Percentiles rank a stretch among this genome's conserved stretches.
These are phyloP conservation scores for Sarocladium oryzae DNA, from an alignment of 2,329 filamentous ascomycete species.

Conservation along the genomic window DNA sequence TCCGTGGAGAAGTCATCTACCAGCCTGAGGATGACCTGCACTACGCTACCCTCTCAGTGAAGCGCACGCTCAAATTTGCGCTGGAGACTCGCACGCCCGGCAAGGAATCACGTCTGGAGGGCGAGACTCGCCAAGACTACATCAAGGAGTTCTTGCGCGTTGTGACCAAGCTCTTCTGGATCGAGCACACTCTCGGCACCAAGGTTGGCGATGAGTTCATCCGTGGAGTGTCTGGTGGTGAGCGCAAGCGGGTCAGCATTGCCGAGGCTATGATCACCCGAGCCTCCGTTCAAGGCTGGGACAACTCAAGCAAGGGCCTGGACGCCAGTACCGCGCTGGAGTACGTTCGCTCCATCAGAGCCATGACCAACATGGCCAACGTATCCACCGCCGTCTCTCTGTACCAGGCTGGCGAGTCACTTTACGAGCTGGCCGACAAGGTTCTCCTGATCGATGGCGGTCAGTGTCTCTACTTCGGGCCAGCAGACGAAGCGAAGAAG, in stretches of 20 bases:
- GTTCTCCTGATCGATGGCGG: slow-evolving; percentile 69
- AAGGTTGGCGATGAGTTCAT: slow-evolving; percentile 64
- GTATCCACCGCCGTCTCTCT: slow-evolving; percentile 65
- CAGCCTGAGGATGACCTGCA: slow-evolving; percentile 65
- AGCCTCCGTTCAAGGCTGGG: slow-evolving; percentile 65
- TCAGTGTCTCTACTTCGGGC: slow-evolving; percentile 66
- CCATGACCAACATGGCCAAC: slow-evolving; percentile 65
- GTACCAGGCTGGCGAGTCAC: slow-evolving; percentile 62
- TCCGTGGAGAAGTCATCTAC: slow-evolving; percentile 57
- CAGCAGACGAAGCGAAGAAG: slow-evolving; percentile 52
- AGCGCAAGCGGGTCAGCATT: slow-evolving; percentile 69
- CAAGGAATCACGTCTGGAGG: slow-evolving; percentile 43
- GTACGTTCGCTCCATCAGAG: slow-evolving; percentile 57
- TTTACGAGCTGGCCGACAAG: slow-evolving; percentile 67
- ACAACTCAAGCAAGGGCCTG: slow-evolving; percentile 66
- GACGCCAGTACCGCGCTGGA: slow-evolving; percentile 69
- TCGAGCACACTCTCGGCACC: slow-evolving; percentile 62
- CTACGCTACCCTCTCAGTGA: slow-evolving; percentile 62
- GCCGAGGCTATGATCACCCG: slow-evolving; percentile 57
- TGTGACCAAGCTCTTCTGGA: slow-evolving; percentile 65
- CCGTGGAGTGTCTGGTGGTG: slow-evolving; percentile 56
- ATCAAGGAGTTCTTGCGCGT: slow-evolving; percentile 50
- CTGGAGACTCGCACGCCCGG: slow-evolving; percentile 56
- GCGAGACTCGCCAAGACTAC: slow-evolving; percentile 50
- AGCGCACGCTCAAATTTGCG: slow-evolving; percentile 61